A percentile compares a stretch with the other conserved stretches of the same genome.
Evolutionary conservation across 352 stramenopile species (phyloP).

Genomic region (Pythium phragmitis): DNA sequence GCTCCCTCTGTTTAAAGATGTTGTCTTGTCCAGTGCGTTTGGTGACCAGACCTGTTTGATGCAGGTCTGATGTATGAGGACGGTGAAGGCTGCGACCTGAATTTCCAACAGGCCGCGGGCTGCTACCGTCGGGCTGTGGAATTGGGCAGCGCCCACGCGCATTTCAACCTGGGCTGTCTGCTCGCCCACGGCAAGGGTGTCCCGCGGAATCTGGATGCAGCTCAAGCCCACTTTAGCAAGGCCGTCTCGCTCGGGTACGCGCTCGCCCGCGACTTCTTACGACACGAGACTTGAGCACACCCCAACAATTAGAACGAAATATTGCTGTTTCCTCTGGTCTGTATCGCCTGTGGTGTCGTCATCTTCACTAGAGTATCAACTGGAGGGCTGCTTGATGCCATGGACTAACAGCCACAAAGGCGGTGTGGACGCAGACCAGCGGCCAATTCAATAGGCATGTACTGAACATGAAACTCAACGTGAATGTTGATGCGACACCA

Average conservation of each 20-base stretch:
- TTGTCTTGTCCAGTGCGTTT: background rate
- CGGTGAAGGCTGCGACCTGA: constrained; percentile 66
- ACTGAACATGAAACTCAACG: no score
- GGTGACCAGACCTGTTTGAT: background rate
- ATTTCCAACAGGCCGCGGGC: constrained; percentile 51
- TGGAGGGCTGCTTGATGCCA: no score
- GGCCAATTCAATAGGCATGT: no score
- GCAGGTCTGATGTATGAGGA: constrained; percentile 76
- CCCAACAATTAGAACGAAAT: no score
- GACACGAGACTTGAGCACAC: constrained; percentile 10
- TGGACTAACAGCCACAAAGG: no score
- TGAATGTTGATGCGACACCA: no score
- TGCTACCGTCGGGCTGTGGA: constrained; percentile 58
- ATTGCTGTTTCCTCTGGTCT: no score
- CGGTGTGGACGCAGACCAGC: no score
- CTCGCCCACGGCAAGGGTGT: constrained; percentile 66
- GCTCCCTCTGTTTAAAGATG: background rate
- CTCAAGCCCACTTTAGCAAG: constrained; percentile 62
- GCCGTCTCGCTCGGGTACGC: constrained; percentile 57
- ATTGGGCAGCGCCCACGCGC: constrained; percentile 48
- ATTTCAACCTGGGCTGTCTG: constrained; percentile 81
- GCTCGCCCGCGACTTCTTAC: constrained; percentile 54
- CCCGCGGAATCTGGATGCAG: constrained; percentile 46
- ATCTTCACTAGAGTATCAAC: no score
- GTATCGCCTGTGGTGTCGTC: no score